These are phyloP conservation scores for Chalciporus piperatus DNA, from an alignment of 768 basidiomycete species.

Conservation along the genomic window DNA sequence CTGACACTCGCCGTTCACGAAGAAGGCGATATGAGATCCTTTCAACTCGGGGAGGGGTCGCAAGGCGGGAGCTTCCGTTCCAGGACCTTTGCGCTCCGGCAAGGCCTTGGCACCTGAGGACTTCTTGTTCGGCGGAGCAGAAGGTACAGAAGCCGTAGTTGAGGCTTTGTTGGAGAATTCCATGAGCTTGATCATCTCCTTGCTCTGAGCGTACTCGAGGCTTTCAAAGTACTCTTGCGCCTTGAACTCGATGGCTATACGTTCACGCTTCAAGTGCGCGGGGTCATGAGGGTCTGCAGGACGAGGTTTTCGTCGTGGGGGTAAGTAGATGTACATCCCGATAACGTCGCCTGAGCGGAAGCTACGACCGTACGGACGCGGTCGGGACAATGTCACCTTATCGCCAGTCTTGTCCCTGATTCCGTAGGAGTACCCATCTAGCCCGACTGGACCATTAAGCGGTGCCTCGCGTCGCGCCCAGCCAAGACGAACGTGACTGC, in stretches of 20 bases:
- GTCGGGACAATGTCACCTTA: slow-evolving; percentile 81
- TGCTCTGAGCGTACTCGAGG: slow-evolving; percentile 80
- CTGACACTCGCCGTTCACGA: slow-evolving; percentile 85
- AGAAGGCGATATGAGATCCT: slow-evolving; percentile 81
- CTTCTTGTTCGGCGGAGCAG: slow-evolving; percentile 57
- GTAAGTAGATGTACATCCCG: slow-evolving; percentile 91
- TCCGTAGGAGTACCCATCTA: slow-evolving; percentile 93
- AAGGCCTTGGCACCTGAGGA: slow-evolving; percentile 64
- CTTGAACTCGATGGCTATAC: slow-evolving; percentile 92
- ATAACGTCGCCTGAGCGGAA: slow-evolving; percentile 85
- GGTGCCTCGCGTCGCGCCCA: slow-evolving; percentile 91
- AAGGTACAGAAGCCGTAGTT: slow-evolving; percentile 53
- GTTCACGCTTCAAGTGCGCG: slow-evolving; percentile 79
- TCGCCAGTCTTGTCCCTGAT: slow-evolving; percentile 91
- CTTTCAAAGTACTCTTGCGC: slow-evolving; percentile 97
- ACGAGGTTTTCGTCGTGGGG: slow-evolving; percentile 57
- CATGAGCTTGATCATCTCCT: slow-evolving; percentile 91
- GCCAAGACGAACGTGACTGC: slow-evolving; percentile 84
- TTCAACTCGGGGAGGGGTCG: slow-evolving; percentile 68
- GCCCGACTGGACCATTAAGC: slow-evolving; percentile 88
- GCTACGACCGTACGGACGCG: slow-evolving; percentile 68
- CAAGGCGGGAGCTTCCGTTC: slow-evolving; percentile 38
- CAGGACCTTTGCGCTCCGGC: slow-evolving; percentile 49
- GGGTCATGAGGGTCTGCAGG: slow-evolving; percentile 72
- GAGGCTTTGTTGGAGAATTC: slow-evolving; percentile 66